These are phyloP conservation scores for Sisymbrium altissimum DNA, from an alignment of 345 rosid genomes.

Conservation along the genomic window DNA sequence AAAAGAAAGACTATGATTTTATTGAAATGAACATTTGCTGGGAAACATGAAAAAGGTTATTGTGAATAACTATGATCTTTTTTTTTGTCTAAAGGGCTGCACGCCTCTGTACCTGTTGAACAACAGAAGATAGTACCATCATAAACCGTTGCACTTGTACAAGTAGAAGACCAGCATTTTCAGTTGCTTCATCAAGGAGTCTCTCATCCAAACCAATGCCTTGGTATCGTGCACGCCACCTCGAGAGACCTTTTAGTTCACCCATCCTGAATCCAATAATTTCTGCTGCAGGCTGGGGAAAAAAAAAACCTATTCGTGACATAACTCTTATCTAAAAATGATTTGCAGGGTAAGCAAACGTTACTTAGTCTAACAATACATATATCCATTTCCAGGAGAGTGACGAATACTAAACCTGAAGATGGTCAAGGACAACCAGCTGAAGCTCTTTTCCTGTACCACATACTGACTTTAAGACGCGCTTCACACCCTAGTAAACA, in stretches of 20 bases:
- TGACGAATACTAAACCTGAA: slow-evolving; percentile 55
- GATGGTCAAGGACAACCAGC: slow-evolving; percentile 74
- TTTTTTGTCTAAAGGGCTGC: not conserved
- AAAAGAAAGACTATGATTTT: not conserved
- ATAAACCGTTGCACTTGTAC: slow-evolving; percentile 84
- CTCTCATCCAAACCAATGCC: slow-evolving; percentile 78
- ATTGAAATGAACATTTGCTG: not conserved
- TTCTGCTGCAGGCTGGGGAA: slow-evolving; percentile 95
- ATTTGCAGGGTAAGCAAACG: not conserved
- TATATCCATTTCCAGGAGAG: slow-evolving; percentile 14
- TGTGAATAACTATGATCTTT: not conserved
- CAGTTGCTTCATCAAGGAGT: slow-evolving; percentile 63
- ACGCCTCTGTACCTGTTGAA: slow-evolving; percentile 62
- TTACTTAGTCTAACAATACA: not conserved
- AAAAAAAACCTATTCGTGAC: slow-evolving; percentile 29
- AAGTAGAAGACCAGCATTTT: slow-evolving; percentile 69
- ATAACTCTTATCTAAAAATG: not conserved
- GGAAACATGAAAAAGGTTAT: not conserved
- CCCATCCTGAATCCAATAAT: slow-evolving; percentile 91
- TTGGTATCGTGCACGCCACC: slow-evolving; percentile 81
- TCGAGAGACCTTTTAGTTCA: slow-evolving; percentile 87
- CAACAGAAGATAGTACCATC: slow-evolving; percentile 76
- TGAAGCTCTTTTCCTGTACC: slow-evolving; percentile 95
- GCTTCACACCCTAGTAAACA: slow-evolving; percentile 70
- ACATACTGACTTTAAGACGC: slow-evolving; percentile 73